Percentiles rank a stretch among this genome's conserved stretches.
These are phyloP conservation scores for Toxicodendron radicans DNA, from an alignment of 345 rosid genomes.

Conservation along the genomic window DNA sequence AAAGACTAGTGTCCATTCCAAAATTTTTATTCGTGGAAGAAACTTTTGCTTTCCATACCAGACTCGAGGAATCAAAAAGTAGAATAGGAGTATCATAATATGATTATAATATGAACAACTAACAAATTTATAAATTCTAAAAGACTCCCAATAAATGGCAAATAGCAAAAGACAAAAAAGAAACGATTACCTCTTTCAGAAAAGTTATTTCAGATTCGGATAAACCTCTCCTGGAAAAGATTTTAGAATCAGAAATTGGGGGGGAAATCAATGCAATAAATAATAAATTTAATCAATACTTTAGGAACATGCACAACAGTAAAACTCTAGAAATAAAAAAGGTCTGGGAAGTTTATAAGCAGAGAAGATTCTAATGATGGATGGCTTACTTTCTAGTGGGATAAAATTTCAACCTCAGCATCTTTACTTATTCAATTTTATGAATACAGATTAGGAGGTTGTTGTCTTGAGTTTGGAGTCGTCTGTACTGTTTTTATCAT, in stretches of 20 bases:
- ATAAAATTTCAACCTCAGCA: background rate
- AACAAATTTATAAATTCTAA: conserved; percentile 5
- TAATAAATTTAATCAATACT: background rate
- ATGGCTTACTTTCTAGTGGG: background rate
- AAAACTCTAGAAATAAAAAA: background rate
- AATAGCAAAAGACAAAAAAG: conserved; percentile 15
- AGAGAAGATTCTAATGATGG: background rate
- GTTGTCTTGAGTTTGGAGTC: too few relatives aligned
- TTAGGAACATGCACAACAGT: background rate
- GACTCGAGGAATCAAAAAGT: too few relatives aligned
- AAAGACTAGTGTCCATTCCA: background rate
- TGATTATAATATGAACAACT: background rate
- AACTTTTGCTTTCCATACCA: too few relatives aligned
- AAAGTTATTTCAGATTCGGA: conserved; percentile 80
- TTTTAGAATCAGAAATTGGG: conserved; percentile 13
- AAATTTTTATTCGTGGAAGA: too few relatives aligned
- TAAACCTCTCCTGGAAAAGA: conserved; percentile 82
- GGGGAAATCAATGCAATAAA: conserved; percentile 6
- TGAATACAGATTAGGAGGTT: background rate
- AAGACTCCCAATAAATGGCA: conserved; percentile 5
- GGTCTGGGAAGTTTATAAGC: background rate
- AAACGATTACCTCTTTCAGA: conserved; percentile 69
- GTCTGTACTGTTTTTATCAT: background rate
- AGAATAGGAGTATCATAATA: background rate
- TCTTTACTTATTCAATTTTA: too few relatives aligned